phyloP scores from a whole-genome alignment of 345 rosid species.

The Arabidopsis thaliana region TAIR10.1 NC_003070.9:7212501-7213000 shows the following conservation, averaged over 20 bases:
- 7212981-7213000: conserved; percentile 8
- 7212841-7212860: conserved; percentile 13
- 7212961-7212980: conserved; percentile 10
- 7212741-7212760: conserved; percentile 53
- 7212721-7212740: conserved; percentile 89
- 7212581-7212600: conserved; percentile 18
- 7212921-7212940: conserved; percentile 13
- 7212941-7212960: conserved; percentile 20
- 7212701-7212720: conserved; percentile 95
- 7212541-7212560: conserved; percentile 90
- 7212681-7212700: conserved; percentile 94
- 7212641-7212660: conserved; percentile 89
- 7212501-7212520: conserved; percentile 96
- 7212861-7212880: conserved; percentile 12
- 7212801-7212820: not conserved
- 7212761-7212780: conserved; percentile 13
- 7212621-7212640: conserved; percentile 39
- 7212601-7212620: conserved; percentile 33
- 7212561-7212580: conserved; percentile 64
- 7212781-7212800: conserved; percentile 15
- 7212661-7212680: conserved; percentile 97
- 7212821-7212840: conserved; percentile 7
- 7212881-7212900: conserved; percentile 24
- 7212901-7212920: conserved; percentile 18
- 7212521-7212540: conserved; percentile 92